Conservation (phyloP, 2,329 filamentous ascomycete species). For the Coniochaeta prunicola region DNA sequence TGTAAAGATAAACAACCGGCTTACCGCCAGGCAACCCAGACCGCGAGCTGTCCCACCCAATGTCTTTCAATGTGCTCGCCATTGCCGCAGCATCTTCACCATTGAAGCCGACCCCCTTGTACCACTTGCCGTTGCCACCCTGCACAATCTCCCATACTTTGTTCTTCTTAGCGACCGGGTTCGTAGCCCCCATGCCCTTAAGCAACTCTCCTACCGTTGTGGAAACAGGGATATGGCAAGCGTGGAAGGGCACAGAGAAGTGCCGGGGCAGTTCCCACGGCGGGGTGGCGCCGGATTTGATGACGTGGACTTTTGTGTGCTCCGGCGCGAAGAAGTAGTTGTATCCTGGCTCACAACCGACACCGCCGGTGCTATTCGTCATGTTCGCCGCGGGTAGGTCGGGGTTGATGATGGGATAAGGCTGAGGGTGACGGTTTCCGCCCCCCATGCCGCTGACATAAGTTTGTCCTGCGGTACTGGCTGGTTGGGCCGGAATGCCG, state of each 20-base stretch:
- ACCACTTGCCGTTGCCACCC: conserved; percentile 51
- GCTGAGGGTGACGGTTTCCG: conserved; percentile 30
- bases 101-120: conserved; percentile 43
- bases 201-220: conserved; percentile 50
- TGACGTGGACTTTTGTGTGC: conserved; percentile 53
- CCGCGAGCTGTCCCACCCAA: conserved; percentile 51
- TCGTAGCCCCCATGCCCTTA: conserved; percentile 49
- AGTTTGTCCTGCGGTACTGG: background rate
- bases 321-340: conserved; percentile 53
- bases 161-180: conserved; percentile 44
- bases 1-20: conserved; percentile 53
- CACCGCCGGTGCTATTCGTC: conserved; percentile 49
- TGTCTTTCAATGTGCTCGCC: conserved; percentile 41
- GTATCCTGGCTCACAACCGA: conserved; percentile 54
- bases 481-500: conserved; percentile 5
- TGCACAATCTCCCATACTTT: conserved; percentile 48
- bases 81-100: conserved; percentile 42
- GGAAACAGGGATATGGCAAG: conserved; percentile 43
- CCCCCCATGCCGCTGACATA: conserved; percentile 17
- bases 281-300: conserved; percentile 36
- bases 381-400: conserved; percentile 45
- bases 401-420: conserved; percentile 33
- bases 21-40: conserved; percentile 39
- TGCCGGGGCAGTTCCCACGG: conserved; percentile 45
- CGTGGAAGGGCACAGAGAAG: conserved; percentile 36